phyloP scores from a whole-genome alignment of 2,329 filamentous ascomycete species.

The Lecanicillium sp. region DNA sequence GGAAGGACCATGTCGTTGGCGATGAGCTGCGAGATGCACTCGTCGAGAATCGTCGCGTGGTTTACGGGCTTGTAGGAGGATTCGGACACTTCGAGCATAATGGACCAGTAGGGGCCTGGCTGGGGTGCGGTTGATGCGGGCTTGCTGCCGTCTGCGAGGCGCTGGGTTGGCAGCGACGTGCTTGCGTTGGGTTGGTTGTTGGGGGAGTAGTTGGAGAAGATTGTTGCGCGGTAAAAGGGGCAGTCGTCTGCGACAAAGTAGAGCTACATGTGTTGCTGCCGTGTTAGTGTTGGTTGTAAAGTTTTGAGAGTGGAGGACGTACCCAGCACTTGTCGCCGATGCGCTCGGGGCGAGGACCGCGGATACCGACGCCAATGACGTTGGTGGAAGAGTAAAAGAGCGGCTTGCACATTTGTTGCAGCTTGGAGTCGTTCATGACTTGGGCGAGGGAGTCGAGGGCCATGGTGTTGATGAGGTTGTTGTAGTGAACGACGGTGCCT shows the following conservation, averaged over 20 bases:
- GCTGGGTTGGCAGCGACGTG: constrained; percentile 69
- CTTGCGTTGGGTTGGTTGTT: constrained; percentile 78
- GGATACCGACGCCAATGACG: constrained; percentile 91
- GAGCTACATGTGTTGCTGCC: constrained; percentile 37
- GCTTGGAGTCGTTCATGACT: constrained; percentile 76
- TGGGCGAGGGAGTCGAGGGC: constrained; percentile 73
- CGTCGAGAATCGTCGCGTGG: constrained; percentile 64
- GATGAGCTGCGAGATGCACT: constrained; percentile 82
- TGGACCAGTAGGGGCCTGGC: constrained; percentile 89
- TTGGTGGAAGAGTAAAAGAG: constrained; percentile 97
- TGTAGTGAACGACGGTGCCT: constrained; percentile 67
- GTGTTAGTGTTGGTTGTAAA: background rate
- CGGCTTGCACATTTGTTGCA: constrained; percentile 74
- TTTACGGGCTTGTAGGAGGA: constrained; percentile 85
- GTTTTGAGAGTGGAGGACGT: constrained; percentile 21
- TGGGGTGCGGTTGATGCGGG: constrained; percentile 57
- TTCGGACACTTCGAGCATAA: constrained; percentile 93
- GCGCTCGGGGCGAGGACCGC: constrained; percentile 82
- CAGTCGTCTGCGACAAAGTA: constrained; percentile 95
- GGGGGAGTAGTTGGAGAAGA: constrained; percentile 96
- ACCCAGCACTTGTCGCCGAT: constrained; percentile 99
- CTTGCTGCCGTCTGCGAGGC: constrained; percentile 71
- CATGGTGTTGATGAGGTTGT: constrained; percentile 86
- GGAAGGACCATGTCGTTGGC: constrained; percentile 86
- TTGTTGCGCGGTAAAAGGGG: constrained; percentile 92